Percentiles rank a stretch among this genome's conserved stretches.
These are phyloP conservation scores for Russula emetica DNA, from an alignment of 768 basidiomycete species.

Conservation along the genomic window DNA sequence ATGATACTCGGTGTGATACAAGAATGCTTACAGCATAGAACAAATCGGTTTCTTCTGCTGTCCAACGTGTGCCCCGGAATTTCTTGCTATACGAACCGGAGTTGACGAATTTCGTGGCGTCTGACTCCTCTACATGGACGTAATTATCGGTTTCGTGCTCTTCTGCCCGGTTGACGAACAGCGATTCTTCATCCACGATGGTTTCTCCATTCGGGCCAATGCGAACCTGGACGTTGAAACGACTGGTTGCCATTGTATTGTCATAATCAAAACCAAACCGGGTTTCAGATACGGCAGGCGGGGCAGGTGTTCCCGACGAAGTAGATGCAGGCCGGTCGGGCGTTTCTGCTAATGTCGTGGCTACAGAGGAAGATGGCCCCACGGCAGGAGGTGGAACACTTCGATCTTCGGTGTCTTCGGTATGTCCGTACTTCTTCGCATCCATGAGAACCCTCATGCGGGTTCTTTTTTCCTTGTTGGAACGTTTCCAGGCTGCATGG, in stretches of 20 bases:
- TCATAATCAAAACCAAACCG: constrained; percentile 68
- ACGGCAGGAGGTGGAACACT: constrained; percentile 20
- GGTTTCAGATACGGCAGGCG: constrained; percentile 40
- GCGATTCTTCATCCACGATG: constrained; percentile 79
- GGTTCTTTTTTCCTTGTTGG: constrained; percentile 61
- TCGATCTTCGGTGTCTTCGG: constrained; percentile 44
- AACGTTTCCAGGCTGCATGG: constrained; percentile 66
- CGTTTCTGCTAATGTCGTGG: constrained; percentile 3
- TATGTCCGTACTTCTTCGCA: constrained; percentile 67
- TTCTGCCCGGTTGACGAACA: constrained; percentile 68
- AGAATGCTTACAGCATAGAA: constrained; percentile 70
- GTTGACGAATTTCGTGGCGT: constrained; percentile 81
- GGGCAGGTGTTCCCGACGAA: constrained; percentile 16
- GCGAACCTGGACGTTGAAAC: constrained; percentile 80
- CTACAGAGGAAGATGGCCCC: constrained; percentile 6
- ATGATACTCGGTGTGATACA: not conserved
- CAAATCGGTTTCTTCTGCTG: constrained; percentile 80
- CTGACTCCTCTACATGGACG: constrained; percentile 77
- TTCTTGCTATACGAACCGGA: constrained; percentile 77
- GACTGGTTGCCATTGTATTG: constrained; percentile 58
- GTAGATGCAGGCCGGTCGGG: constrained; percentile 1
- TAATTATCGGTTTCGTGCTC: constrained; percentile 69
- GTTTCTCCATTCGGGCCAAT: constrained; percentile 85
- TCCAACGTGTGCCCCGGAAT: constrained; percentile 81
- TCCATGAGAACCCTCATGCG: constrained; percentile 63